Conservation (phyloP, 345 rosid species). For the Aethionema arabicum region DNA sequence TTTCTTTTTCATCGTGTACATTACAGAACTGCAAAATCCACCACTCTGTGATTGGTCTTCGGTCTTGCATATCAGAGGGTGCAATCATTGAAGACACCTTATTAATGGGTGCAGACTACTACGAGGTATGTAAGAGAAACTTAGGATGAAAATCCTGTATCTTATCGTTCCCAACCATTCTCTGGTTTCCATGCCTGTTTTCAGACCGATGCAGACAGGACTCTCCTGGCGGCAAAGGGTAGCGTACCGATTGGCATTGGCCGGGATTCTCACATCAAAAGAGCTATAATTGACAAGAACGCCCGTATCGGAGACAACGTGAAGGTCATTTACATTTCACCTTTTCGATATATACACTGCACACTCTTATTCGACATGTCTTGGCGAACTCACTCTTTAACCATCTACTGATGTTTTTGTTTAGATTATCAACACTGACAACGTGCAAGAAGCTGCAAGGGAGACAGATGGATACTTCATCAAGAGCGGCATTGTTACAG, state of each 20-base stretch:
- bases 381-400: neutral
- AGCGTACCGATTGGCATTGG: constrained; percentile 92
- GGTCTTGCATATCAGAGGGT: constrained; percentile 95
- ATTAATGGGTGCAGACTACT: constrained; percentile 96
- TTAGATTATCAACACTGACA: constrained; percentile 81
- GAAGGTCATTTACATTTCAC: constrained; percentile 46
- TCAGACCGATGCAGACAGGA: constrained; percentile 90
- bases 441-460: constrained; percentile 92
- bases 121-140: constrained; percentile 52
- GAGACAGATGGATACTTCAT: constrained; percentile 97
- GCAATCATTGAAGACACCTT: constrained; percentile 89
- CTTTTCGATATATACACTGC: too few relatives aligned
- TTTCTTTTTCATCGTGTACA: constrained; percentile 9
- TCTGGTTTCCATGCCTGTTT: neutral
- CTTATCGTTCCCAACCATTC: neutral
- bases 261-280: constrained; percentile 78
- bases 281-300: constrained; percentile 94
- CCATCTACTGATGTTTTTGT: neutral
- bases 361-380: constrained; percentile 1
- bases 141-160: constrained; percentile 2
- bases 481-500: constrained; percentile 93
- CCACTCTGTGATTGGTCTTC: constrained; percentile 93
- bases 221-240: constrained; percentile 80
- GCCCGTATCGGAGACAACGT: constrained; percentile 89
- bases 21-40: constrained; percentile 87